Conservation (phyloP, 768 basidiomycete genomes). For the Asterophora parasitica region DNA sequence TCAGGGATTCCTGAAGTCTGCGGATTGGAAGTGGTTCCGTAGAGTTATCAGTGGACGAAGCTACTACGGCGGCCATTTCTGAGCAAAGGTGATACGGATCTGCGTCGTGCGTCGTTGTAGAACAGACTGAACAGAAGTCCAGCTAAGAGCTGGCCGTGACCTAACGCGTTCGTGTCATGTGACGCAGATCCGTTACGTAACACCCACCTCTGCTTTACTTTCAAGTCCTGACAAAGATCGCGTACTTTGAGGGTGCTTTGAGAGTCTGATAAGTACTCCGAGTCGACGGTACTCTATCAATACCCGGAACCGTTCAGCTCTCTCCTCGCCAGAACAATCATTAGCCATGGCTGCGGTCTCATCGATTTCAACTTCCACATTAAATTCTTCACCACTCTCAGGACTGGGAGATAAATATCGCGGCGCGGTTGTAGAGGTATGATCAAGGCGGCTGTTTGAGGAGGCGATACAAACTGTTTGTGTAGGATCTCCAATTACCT, state of each 20-base stretch:
- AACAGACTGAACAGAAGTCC: too few relatives aligned
- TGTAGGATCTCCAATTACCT: slow-evolving; percentile 74
- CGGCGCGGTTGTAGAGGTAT: slow-evolving; percentile 87
- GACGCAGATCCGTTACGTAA: neutral
- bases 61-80: slow-evolving; percentile 3
- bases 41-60: slow-evolving; percentile 1
- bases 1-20: slow-evolving; percentile 74
- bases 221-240: slow-evolving; percentile 8
- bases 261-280: neutral
- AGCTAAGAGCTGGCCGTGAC: too few relatives aligned
- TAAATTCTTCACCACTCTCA: slow-evolving; percentile 6
- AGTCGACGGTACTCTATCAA: neutral
- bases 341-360: slow-evolving; percentile 11
- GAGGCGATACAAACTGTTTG: neutral
- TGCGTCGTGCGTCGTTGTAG: too few relatives aligned
- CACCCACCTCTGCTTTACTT: neutral
- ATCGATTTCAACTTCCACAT: slow-evolving; percentile 7
- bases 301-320: neutral
- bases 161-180: slow-evolving; percentile 12
- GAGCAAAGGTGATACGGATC: too few relatives aligned
- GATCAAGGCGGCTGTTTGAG: slow-evolving; percentile 8
- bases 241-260: neutral
- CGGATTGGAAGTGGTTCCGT: slow-evolving; percentile 61
- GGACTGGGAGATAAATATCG: slow-evolving; percentile 56
- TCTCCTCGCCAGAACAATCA: neutral